Evolutionary conservation across 2,329 filamentous ascomycete species (phyloP).

Genomic region (Alternaria ventricosa): DNA sequence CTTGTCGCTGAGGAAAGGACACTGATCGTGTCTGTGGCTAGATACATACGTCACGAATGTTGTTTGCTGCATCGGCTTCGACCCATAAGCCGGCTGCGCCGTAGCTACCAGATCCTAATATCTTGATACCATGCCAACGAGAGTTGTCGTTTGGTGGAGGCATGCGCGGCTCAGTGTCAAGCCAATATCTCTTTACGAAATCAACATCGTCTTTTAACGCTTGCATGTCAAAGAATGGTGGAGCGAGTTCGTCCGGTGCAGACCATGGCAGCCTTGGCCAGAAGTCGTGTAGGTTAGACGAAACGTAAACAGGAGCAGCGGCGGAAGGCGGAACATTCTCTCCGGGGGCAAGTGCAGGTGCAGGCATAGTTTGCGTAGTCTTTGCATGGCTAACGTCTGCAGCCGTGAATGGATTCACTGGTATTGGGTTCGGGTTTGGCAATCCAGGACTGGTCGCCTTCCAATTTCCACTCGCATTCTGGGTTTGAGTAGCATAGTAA

Average conservation of each 20-base stretch:
- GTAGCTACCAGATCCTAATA: background rate
- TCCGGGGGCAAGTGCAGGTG: background rate
- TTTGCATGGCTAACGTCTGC: background rate
- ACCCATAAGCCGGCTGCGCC: background rate
- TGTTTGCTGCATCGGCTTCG: background rate
- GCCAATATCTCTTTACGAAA: background rate
- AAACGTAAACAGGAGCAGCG: background rate
- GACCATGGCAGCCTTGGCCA: constrained; percentile 1
- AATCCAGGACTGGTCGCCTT: background rate
- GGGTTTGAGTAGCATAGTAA: background rate
- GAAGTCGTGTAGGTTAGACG: background rate
- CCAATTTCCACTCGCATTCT: background rate
- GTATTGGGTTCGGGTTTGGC: background rate
- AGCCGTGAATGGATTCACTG: background rate
- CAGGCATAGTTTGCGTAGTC: background rate
- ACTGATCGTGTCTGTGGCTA: background rate
- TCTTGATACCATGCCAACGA: background rate
- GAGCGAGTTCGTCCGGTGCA: background rate
- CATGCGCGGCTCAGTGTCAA: background rate
- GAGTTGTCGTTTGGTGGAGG: background rate
- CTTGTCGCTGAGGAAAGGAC: background rate
- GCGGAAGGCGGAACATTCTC: background rate
- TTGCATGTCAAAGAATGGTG: background rate
- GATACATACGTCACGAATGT: background rate
- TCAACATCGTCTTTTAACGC: background rate